A percentile compares a stretch with the other conserved stretches of the same genome.
These are phyloP conservation scores for Pythium oligandrum DNA, from an alignment of 352 stramenopile species.

Conservation along the genomic window DNA sequence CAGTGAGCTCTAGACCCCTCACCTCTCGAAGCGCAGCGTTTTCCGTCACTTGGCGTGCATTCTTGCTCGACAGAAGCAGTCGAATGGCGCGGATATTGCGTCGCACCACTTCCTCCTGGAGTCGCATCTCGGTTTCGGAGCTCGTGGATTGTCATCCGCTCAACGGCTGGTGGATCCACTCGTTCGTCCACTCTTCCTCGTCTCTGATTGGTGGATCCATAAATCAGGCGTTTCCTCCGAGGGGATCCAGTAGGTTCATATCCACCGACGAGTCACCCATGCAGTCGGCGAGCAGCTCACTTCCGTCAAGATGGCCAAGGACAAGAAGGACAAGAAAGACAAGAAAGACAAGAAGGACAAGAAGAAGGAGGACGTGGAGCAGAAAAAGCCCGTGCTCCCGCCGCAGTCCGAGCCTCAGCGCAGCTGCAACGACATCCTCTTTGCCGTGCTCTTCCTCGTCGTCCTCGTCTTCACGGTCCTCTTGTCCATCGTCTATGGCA, in stretches of 20 bases:
- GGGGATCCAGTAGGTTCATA: background rate
- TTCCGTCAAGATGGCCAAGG: slow-evolving; percentile 10
- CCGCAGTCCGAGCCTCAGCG: slow-evolving; percentile 27
- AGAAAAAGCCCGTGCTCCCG: slow-evolving; percentile 16
- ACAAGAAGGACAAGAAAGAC: slow-evolving; percentile 6
- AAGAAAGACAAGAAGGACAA: slow-evolving; percentile 18
- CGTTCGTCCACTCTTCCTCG: no score
- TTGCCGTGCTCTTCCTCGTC: slow-evolving; percentile 52
- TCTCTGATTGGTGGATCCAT: background rate
- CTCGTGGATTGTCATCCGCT: background rate
- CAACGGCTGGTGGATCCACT: background rate
- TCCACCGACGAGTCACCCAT: background rate
- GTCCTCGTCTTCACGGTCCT: slow-evolving; percentile 24
- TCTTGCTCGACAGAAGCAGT: slow-evolving; percentile 27
- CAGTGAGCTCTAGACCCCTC: no score
- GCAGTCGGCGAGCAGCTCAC: background rate
- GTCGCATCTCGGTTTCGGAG: background rate
- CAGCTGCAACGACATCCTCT: slow-evolving; percentile 76
- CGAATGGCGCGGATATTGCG: slow-evolving; percentile 51
- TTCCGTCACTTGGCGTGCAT: slow-evolving; percentile 3
- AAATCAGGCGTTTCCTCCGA: slow-evolving; percentile 13
- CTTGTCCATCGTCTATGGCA: slow-evolving; percentile 55
- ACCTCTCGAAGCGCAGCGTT: slow-evolving; percentile 17
- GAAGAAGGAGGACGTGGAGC: slow-evolving; percentile 19
- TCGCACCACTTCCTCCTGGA: slow-evolving; percentile 16